A percentile compares a stretch with the other conserved stretches of the same genome.
These are phyloP conservation scores for Mycena rosella DNA, from an alignment of 768 basidiomycete species.

Conservation along the genomic window DNA sequence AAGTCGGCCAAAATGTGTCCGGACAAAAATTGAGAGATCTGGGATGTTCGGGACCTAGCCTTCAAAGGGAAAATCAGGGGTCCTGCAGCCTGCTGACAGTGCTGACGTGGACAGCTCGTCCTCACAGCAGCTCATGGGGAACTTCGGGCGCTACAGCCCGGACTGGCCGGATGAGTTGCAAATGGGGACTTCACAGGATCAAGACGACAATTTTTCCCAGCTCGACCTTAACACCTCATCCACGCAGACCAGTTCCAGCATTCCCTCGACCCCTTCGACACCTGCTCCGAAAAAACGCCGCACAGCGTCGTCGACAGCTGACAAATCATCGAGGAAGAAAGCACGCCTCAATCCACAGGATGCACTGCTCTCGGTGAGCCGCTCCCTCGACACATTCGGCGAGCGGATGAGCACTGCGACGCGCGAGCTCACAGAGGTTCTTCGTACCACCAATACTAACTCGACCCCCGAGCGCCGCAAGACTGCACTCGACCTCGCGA, in stretches of 20 bases:
- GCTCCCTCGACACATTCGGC: no score
- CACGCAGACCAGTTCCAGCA: neutral
- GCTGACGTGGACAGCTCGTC: neutral
- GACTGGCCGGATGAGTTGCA: neutral
- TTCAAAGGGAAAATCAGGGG: no score
- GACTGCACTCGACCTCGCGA: neutral
- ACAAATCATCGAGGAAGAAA: neutral
- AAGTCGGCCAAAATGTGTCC: no score
- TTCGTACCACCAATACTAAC: conserved; percentile 14
- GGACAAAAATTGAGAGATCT: no score
- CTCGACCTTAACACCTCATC: neutral
- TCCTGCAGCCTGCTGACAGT: no score
- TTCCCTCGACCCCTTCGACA: neutral
- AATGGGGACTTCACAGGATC: neutral
- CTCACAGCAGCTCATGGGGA: neutral
- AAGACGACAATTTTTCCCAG: no score
- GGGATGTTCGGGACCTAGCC: no score
- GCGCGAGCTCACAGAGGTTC: conserved; percentile 3
- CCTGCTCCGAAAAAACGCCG: neutral
- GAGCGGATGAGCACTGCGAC: conserved; percentile 1
- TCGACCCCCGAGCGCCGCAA: conserved; percentile 10
- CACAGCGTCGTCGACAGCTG: neutral
- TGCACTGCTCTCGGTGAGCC: conserved; percentile 4
- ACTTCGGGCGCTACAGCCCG: neutral
- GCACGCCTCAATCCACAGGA: neutral